Evolutionary conservation across 2,329 filamentous ascomycete species (phyloP).

Genomic region (Trichophyton verrucosum): DNA sequence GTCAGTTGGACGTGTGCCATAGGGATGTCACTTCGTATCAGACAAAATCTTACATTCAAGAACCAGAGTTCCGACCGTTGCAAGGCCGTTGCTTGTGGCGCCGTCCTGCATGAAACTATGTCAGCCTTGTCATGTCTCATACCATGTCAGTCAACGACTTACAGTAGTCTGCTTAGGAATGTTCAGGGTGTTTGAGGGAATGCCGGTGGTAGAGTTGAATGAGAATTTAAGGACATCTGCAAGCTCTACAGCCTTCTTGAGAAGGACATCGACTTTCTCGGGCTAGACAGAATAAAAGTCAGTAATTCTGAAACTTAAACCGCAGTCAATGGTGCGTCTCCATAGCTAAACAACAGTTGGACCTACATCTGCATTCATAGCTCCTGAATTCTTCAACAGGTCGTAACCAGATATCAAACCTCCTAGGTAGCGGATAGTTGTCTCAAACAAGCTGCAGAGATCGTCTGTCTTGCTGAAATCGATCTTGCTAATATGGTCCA

Average conservation of each 20-base stretch:
- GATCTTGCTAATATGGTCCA: conserved; percentile 57
- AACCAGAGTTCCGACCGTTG: conserved; percentile 64
- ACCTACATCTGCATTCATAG: conserved; percentile 36
- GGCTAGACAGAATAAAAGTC: conserved; percentile 6
- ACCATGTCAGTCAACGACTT: background rate
- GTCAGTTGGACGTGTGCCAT: background rate
- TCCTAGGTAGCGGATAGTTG: conserved; percentile 75
- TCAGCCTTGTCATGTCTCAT: conserved; percentile 8
- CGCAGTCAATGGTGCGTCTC: background rate
- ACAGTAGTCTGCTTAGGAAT: conserved; percentile 41
- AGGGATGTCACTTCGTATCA: background rate
- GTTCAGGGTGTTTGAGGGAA: conserved; percentile 58
- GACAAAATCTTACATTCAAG: conserved; percentile 47
- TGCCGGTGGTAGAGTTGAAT: conserved; percentile 62
- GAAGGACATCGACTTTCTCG: conserved; percentile 29
- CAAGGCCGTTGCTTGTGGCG: conserved; percentile 54
- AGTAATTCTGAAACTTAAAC: background rate
- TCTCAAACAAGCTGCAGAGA: conserved; percentile 70
- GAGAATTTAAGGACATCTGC: conserved; percentile 63
- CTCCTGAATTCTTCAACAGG: conserved; percentile 54
- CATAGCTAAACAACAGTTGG: background rate
- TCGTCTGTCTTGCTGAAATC: conserved; percentile 53
- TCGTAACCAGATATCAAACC: conserved; percentile 61
- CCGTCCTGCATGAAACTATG: conserved; percentile 27
- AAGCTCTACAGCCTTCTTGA: conserved; percentile 55